These are phyloP conservation scores for Discostella stelligera DNA, from an alignment of 352 stramenopile species.

Conservation along the genomic window DNA sequence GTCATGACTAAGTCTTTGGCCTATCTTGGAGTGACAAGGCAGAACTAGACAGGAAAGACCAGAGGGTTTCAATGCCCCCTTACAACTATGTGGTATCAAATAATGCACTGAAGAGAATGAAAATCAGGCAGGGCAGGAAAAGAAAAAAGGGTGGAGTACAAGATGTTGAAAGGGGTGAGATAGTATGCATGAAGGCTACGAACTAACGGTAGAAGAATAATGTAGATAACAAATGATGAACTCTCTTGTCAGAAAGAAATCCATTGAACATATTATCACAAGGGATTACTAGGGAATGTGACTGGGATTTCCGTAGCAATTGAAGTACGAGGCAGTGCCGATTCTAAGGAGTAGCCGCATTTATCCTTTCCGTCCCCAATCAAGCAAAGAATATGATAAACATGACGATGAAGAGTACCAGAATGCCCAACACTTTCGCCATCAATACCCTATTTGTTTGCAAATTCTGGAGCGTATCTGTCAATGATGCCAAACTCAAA, in stretches of 20 bases:
- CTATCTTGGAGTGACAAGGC: not conserved
- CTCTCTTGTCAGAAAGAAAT: too few relatives aligned
- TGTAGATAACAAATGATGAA: too few relatives aligned
- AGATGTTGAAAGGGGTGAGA: too few relatives aligned
- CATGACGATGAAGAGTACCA: slow-evolving; percentile 84
- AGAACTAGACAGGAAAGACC: not conserved
- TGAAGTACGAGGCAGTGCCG: too few relatives aligned
- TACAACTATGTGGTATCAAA: not conserved
- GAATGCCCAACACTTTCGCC: slow-evolving; percentile 79
- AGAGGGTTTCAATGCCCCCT: not conserved
- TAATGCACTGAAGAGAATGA: not conserved
- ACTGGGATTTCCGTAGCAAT: too few relatives aligned
- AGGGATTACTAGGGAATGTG: too few relatives aligned
- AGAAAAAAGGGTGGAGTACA: too few relatives aligned
- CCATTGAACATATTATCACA: too few relatives aligned
- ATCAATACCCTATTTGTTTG: slow-evolving; percentile 78
- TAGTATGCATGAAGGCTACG: too few relatives aligned
- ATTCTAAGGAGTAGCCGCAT: not conserved
- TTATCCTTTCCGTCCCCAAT: slow-evolving; percentile 1
- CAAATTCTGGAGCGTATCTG: slow-evolving; percentile 81
- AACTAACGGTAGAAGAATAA: too few relatives aligned
- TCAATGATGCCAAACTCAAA: slow-evolving; percentile 78
- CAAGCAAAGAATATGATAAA: slow-evolving; percentile 87
- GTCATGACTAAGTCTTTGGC: not conserved
- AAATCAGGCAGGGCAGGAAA: too few relatives aligned